Evolutionary conservation across 2,329 filamentous ascomycete species (phyloP).

Genomic region (Fusarium tanahbumbuense): DNA sequence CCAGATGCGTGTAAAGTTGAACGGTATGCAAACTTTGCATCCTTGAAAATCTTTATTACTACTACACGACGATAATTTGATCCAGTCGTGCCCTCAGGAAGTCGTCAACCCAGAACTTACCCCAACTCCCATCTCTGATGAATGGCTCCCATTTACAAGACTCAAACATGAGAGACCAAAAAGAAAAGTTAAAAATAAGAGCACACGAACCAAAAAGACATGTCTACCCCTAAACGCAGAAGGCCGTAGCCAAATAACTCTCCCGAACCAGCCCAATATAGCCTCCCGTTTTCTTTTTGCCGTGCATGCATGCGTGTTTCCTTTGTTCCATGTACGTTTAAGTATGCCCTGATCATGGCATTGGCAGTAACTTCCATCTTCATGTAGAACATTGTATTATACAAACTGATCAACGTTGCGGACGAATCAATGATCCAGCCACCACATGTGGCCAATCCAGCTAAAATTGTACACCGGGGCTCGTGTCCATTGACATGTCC

Average conservation of each 20-base stretch:
- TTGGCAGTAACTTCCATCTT: conserved; percentile 3
- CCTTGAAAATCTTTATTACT: conserved; percentile 38
- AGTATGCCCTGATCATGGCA: conserved; percentile 18
- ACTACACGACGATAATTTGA: conserved; percentile 26
- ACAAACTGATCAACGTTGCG: conserved; percentile 17
- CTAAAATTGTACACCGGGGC: conserved; percentile 15
- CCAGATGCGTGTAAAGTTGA: background rate
- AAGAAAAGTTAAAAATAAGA: background rate
- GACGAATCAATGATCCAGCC: background rate
- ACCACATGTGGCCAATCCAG: background rate
- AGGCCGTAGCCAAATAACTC: conserved; percentile 23
- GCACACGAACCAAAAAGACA: conserved; percentile 5
- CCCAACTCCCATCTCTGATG: conserved; percentile 15
- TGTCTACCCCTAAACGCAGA: conserved; percentile 20
- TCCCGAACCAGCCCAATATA: conserved; percentile 33
- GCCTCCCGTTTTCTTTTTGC: conserved; percentile 26
- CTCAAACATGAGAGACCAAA: conserved; percentile 10
- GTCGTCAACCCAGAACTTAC: conserved; percentile 1
- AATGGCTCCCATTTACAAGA: conserved; percentile 9
- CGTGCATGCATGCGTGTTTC: conserved; percentile 21
- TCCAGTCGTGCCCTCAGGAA: conserved; percentile 10
- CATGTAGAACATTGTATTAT: conserved; percentile 19
- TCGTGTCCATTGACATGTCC: conserved; percentile 19
- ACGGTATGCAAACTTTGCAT: conserved; percentile 37
- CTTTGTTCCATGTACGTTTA: conserved; percentile 8